Conservation (phyloP, 768 basidiomycete species). For the Boletus bicolor region DNA sequence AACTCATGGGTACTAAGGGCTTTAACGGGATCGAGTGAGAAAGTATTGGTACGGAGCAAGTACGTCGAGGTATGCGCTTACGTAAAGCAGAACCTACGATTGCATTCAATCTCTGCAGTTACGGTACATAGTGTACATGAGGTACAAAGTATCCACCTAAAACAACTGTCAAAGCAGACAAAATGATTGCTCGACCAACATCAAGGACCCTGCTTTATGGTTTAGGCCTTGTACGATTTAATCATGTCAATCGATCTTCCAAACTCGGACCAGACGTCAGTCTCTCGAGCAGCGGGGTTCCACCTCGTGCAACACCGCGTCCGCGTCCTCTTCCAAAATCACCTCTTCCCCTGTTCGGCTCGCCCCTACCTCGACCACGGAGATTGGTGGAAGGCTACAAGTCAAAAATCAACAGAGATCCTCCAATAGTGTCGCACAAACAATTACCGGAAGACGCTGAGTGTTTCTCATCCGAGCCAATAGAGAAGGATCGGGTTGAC, state of each 20-base stretch:
- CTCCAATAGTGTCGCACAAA: neutral
- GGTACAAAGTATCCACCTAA: neutral
- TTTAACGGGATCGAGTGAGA: neutral
- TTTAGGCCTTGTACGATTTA: neutral
- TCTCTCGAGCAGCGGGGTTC: conserved; percentile 15
- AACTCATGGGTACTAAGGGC: conserved; percentile 40
- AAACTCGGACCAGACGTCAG: conserved; percentile 10
- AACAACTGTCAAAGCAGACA: neutral
- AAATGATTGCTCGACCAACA: neutral
- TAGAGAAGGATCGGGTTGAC: conserved; percentile 17
- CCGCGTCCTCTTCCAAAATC: conserved; percentile 22
- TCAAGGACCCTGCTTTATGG: neutral
- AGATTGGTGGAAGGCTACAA: conserved; percentile 10
- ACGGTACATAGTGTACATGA: neutral
- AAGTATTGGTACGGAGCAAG: neutral
- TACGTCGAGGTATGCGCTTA: conserved; percentile 8
- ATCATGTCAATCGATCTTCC: conserved; percentile 22
- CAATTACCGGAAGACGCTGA: conserved; percentile 21
- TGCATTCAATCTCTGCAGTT: neutral
- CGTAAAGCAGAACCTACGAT: conserved; percentile 7
- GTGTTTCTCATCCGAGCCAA: conserved; percentile 25
- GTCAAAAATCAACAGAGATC: neutral
- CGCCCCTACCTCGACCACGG: conserved; percentile 25
- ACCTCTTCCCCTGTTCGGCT: conserved; percentile 16
- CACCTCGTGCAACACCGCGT: conserved; percentile 21